Evolutionary conservation across 352 stramenopile genomes (phyloP), one percentile per base, ranked within the genome.

Genomic region (Globisporangium sylvaticum): DNA sequence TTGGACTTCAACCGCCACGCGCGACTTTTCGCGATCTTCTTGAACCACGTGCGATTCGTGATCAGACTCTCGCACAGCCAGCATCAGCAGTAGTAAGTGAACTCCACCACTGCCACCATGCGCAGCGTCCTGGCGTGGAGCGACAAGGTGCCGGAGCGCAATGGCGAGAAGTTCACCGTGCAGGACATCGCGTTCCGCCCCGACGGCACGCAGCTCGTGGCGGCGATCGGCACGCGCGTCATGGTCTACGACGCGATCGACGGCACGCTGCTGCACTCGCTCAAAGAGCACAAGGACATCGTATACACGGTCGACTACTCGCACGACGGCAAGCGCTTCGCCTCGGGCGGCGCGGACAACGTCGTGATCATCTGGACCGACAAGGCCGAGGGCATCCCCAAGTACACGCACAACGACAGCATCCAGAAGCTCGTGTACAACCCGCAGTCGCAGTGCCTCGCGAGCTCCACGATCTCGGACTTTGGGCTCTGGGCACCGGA

Each of bases 321-420:
- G 1, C 80, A 90, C 53, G 92, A 98, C 64, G 94, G 94, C 59
- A 96, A 96, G 66, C 87, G 89, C 6, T 98, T 98, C 63, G 90
- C 91, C 10, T 97, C 89, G 0, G 94, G 95, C 37, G 95, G 94
- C 14, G 90, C 92, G 0, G 96, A 98, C 78, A 97, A 97, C 67
- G 92, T 94, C 39, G 94, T 98, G n/a, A 98, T 98, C 65, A 98
- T 98, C 70, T 98, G 96, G 96, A 98, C 87, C 27, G 82, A 90
- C 69, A 98, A 97, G 62, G 94, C 89, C 50, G 90, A 98, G 64
- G 93, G 92, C 12, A 92, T 98, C 56, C 85, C 98, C 67, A 98
- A 98, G 81, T 98, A 98, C 79, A 97, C 89, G 39, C 96, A 98
- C 87, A 97, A 96, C 70, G 91, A 97, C 67, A 91, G 82, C 20